Percentiles rank a stretch among this genome's conserved stretches.
These are phyloP conservation scores for Thuja plicata DNA, from an alignment of 83 land plant genomes.

Conservation along the genomic window DNA sequence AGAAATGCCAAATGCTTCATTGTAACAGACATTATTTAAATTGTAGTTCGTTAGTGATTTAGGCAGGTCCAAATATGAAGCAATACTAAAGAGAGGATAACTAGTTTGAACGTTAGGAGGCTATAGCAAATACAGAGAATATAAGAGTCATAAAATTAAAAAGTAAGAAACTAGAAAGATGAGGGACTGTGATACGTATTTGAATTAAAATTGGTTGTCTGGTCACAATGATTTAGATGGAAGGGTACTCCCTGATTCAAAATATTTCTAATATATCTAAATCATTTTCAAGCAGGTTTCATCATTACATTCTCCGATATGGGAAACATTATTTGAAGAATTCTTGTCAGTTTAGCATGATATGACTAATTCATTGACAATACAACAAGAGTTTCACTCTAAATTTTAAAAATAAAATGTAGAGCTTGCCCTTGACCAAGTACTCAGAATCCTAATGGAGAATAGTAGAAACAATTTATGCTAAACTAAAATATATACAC, in stretches of 20 bases:
- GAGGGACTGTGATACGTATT: neutral
- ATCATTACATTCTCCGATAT: neutral
- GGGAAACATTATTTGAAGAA: neutral
- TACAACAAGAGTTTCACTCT: neutral
- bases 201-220: neutral
- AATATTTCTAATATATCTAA: neutral
- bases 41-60: neutral
- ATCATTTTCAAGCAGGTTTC: neutral
- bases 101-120: neutral
- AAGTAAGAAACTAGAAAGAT: neutral
- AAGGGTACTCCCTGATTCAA: neutral
- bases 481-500: conserved; percentile 1
- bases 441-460: neutral
- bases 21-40: neutral
- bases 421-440: neutral
- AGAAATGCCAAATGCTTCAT: neutral
- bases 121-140: neutral
- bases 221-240: neutral
- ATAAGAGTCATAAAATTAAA: neutral
- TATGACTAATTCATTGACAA: neutral
- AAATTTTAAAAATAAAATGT: neutral
- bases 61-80: neutral
- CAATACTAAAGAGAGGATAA: neutral
- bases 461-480: neutral
- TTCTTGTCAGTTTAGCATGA: neutral